These are phyloP conservation scores for Kurtzmaniella fragi DNA, from an alignment of 805 yeast species.

Conservation along the genomic window DNA sequence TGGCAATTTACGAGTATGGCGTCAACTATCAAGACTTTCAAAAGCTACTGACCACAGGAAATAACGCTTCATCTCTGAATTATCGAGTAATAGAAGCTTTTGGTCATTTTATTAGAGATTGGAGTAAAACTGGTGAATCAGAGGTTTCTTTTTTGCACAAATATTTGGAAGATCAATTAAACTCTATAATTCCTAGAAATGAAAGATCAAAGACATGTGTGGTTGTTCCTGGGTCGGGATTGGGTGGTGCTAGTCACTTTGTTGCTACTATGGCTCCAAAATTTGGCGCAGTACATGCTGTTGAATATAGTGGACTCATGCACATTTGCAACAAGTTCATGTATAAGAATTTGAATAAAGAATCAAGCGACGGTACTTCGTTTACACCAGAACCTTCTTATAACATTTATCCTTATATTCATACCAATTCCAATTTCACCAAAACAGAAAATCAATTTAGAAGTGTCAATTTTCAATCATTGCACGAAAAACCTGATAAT, in stretches of 20 bases:
- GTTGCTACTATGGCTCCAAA: slow-evolving; percentile 33
- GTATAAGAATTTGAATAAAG: slow-evolving; percentile 20
- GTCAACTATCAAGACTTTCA: slow-evolving; percentile 33
- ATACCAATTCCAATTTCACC: slow-evolving; percentile 64
- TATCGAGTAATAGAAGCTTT: slow-evolving; percentile 56
- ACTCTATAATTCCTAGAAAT: slow-evolving; percentile 21
- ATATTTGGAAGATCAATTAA: slow-evolving; percentile 46
- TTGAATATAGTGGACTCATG: slow-evolving; percentile 78
- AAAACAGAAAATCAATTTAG: slow-evolving; percentile 47
- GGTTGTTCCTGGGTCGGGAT: slow-evolving; percentile 84
- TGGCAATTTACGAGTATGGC: slow-evolving; percentile 41
- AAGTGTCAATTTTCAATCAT: slow-evolving; percentile 23
- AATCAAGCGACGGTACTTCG: background rate
- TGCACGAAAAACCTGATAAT: slow-evolving; percentile 38
- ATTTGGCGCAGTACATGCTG: slow-evolving; percentile 54
- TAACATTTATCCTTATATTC: slow-evolving; percentile 47
- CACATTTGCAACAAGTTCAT: slow-evolving; percentile 59
- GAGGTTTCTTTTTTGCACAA: slow-evolving; percentile 52
- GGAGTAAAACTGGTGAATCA: slow-evolving; percentile 46
- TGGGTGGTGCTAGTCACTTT: slow-evolving; percentile 73
- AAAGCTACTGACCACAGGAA: slow-evolving; percentile 8
- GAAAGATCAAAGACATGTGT: slow-evolving; percentile 41
- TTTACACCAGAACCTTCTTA: slow-evolving; percentile 4
- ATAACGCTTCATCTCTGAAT: slow-evolving; percentile 11
- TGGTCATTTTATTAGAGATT: slow-evolving; percentile 77